Conservation (phyloP, 805 yeast species). For the Pichia paraexigua region DNA sequence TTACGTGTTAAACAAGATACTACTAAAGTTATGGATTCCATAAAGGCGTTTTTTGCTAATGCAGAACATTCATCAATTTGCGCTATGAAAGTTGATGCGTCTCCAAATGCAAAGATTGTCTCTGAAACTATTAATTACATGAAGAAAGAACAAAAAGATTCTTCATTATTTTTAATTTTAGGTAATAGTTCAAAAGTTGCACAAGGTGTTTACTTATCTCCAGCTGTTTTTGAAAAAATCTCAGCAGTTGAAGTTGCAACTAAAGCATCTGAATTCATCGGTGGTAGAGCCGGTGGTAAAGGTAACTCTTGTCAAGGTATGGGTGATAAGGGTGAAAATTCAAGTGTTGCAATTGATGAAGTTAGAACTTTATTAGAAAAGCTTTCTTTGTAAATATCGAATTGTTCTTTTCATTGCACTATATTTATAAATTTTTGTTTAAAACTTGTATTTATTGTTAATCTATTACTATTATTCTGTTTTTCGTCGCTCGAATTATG, state of each 20-base stretch:
- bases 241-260: conserved; percentile 70
- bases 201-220: conserved; percentile 86
- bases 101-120: conserved; percentile 86
- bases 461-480: no score
- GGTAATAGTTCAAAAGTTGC: conserved; percentile 67
- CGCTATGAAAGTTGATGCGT: conserved; percentile 60
- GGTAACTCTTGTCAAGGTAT: conserved; percentile 95
- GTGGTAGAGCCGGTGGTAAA: conserved; percentile 98
- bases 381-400: conserved; percentile 26
- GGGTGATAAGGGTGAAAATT: conserved; percentile 73
- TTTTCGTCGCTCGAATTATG: no score
- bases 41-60: conserved; percentile 59
- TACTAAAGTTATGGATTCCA: conserved; percentile 71
- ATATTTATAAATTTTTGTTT: neutral
- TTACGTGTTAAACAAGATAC: conserved; percentile 81
- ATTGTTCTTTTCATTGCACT: neutral
- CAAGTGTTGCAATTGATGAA: conserved; percentile 66
- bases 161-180: conserved; percentile 72
- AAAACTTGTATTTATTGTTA: neutral
- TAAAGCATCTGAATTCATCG: conserved; percentile 63
- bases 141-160: conserved; percentile 66
- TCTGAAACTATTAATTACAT: conserved; percentile 84
- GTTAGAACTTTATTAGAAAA: conserved; percentile 59
- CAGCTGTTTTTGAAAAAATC: conserved; percentile 56
- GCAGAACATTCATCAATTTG: conserved; percentile 47